phyloP scores from a whole-genome alignment of 2,329 filamentous ascomycete genomes.

The Myriosclerotinia scirpicola region DNA sequence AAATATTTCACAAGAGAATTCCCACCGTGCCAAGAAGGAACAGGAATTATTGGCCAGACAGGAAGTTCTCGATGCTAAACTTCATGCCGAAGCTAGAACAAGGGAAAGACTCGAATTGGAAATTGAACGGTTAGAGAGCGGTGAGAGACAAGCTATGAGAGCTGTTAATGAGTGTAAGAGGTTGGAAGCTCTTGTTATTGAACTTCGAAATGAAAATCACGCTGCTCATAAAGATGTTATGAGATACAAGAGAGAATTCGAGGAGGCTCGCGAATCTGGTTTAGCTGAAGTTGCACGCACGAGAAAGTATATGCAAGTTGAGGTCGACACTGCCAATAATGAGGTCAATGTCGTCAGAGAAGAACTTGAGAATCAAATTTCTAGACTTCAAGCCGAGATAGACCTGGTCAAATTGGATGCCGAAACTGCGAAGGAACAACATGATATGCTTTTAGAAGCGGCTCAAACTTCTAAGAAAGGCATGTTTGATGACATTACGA shows the following conservation, averaged over 20 bases:
- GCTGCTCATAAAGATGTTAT: slow-evolving; percentile 46
- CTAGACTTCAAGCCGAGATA: slow-evolving; percentile 69
- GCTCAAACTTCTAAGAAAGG: slow-evolving; percentile 67
- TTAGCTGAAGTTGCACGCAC: slow-evolving; percentile 79
- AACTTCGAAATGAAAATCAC: slow-evolving; percentile 66
- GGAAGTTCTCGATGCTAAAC: slow-evolving; percentile 73
- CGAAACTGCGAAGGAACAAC: slow-evolving; percentile 76
- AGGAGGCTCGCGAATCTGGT: slow-evolving; percentile 78
- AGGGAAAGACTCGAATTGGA: slow-evolving; percentile 66
- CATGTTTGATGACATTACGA: slow-evolving; percentile 50
- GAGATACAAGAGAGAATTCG: slow-evolving; percentile 75
- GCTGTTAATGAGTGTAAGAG: slow-evolving; percentile 63
- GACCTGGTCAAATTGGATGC: slow-evolving; percentile 77
- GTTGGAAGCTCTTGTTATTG: slow-evolving; percentile 54
- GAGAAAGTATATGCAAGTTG: slow-evolving; percentile 73
- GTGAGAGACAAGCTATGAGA: slow-evolving; percentile 64
- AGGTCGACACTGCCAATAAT: slow-evolving; percentile 80
- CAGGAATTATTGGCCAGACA: slow-evolving; percentile 76
- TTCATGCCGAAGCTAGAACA: slow-evolving; percentile 72
- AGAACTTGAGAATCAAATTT: slow-evolving; percentile 77
- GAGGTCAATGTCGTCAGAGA: slow-evolving; percentile 81
- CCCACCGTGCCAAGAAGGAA: slow-evolving; percentile 74
- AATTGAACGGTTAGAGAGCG: slow-evolving; percentile 63
- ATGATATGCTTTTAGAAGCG: slow-evolving; percentile 83
- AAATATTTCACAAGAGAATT: slow-evolving; percentile 81